A percentile compares a stretch with the other conserved stretches of the same genome.
Conservation (phyloP, 305 asterid genomes). For the Fraxinus latifolia region DNA sequence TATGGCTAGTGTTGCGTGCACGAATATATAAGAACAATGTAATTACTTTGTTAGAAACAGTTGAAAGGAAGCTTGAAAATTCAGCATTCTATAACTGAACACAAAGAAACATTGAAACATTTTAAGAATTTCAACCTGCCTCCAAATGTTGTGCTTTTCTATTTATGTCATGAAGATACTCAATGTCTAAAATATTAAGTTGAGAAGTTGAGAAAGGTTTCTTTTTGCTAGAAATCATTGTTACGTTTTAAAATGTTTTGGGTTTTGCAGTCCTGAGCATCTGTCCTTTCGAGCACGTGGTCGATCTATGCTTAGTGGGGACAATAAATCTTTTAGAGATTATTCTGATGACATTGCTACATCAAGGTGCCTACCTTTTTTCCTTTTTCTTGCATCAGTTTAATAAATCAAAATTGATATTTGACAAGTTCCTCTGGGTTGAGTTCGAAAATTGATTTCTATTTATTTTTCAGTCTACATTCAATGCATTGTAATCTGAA, state of each 20-base stretch:
- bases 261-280: conserved; percentile 81
- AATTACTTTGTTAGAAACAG: background rate
- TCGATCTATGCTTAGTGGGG: conserved; percentile 92
- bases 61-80: background rate
- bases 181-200: background rate
- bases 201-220: background rate
- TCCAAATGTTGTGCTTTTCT: background rate
- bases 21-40: background rate
- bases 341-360: conserved; percentile 57
- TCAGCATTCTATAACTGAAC: background rate
- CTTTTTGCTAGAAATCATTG: conserved; percentile 13
- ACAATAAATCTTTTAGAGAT: conserved; percentile 59
- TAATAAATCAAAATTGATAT: background rate
- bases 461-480: background rate
- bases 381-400: conserved; percentile 8
- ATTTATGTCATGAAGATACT: background rate
- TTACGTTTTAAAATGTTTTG: conserved; percentile 28
- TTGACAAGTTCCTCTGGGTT: background rate
- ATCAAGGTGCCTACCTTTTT: conserved; percentile 55
- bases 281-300: conserved; percentile 76
- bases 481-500: background rate
- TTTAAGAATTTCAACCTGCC: background rate
- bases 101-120: background rate
- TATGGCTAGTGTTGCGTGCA: background rate
- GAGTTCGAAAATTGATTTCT: conserved; percentile 6